Evolutionary conservation across 2,329 filamentous ascomycete species (phyloP), one percentile per base, ranked within the genome.

Genomic region (Aureobasidium sp.): DNA sequence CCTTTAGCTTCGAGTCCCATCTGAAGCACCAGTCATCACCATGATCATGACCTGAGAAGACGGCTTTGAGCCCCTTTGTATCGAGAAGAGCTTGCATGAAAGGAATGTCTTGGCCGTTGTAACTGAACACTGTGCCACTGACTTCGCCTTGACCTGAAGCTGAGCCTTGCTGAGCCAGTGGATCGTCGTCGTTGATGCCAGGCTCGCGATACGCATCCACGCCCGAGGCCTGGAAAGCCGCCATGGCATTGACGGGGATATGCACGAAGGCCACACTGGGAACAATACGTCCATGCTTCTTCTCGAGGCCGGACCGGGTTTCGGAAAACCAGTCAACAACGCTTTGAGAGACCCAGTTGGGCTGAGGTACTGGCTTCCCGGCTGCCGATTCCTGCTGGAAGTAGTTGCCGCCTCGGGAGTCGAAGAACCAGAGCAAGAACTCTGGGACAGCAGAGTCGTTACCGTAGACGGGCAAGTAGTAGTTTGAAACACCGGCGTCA

Each of bases 401-500:
- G 53, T 77, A 75, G 57, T 76, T 76, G 8, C 85, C 85, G 39
- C 86, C 86, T 17, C 82, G 78, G 61, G 79, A 83, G 68, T 90
- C 88, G 67, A 91, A 89, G 74, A 90, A 90, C 85, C 87, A 91
- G 1, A 91, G 75, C 0, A 90, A 68, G 8, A 79, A 67, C 8
- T 68, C 66, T 7, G 83, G 80, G 1, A 53, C 45, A 0, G 77
- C 68, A 0, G 80, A 79, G 22, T 65, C 62, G 49, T 69, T 64
- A 12, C 73, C 70, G 67, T 80, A 83, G 2, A 85, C 71, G 0
- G 77, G 77, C 7, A 84, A 67, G 62, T 79, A 83, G 68, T 84
- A 85, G 65, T 85, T 85, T 11, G 79, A 80, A 0, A 81, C 71
- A 1, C 79, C 80, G 0, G 74, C 70, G 1, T 75, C 66, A 0